These are phyloP conservation scores for Diophrys appendiculata DNA, from an alignment of 73 alveolate genomes.

Conservation along the genomic window DNA sequence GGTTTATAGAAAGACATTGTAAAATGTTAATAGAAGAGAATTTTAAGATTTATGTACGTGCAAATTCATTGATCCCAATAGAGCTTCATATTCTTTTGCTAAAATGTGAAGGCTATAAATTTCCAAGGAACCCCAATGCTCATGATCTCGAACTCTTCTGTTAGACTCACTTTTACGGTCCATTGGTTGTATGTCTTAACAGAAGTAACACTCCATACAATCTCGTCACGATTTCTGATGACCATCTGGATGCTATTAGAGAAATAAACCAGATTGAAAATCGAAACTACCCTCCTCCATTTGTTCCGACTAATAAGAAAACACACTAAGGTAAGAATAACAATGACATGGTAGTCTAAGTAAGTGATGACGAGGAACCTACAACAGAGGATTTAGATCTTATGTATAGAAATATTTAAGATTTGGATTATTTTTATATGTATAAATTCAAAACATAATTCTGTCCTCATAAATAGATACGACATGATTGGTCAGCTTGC, in stretches of 20 bases:
- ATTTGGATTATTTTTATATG: constrained; percentile 46
- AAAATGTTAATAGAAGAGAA: background rate
- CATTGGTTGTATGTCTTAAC: constrained; percentile 50
- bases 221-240: background rate
- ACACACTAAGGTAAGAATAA: background rate
- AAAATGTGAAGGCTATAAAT: constrained; percentile 64
- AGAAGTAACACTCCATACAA: constrained; percentile 9
- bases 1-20: constrained; percentile 23
- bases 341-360: background rate
- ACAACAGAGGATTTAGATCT: background rate
- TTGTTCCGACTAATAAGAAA: background rate
- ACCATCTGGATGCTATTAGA: background rate
- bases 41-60: background rate
- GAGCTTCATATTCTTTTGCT: constrained; percentile 38
- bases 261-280: background rate
- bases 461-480: constrained; percentile 58
- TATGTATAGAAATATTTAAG: background rate
- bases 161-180: constrained; percentile 62
- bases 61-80: background rate
- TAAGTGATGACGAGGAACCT: background rate
- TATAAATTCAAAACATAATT: constrained; percentile 58
- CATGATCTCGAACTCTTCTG: constrained; percentile 51
- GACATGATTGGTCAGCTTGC: constrained; percentile 58
- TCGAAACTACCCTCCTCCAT: background rate
- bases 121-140: constrained; percentile 66